A percentile compares a stretch with the other conserved stretches of the same genome.
These are phyloP conservation scores for Aspergillus floridensis DNA, from an alignment of 2,329 filamentous ascomycete species.

Conservation along the genomic window DNA sequence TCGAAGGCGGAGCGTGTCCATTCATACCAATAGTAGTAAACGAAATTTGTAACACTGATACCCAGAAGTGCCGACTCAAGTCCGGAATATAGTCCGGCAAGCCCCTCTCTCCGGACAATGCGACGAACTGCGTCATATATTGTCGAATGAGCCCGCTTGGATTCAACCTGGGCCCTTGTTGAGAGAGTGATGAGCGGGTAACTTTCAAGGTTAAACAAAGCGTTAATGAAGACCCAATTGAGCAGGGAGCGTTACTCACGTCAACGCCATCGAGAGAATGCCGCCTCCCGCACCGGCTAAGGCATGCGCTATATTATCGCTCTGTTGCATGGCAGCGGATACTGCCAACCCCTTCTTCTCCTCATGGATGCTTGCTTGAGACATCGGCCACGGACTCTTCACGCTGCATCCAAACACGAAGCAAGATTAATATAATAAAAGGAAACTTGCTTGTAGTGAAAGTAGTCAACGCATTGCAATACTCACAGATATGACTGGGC, in stretches of 20 bases:
- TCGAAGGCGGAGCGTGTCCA: conserved; percentile 88
- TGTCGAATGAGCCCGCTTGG: conserved; percentile 81
- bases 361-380: conserved; percentile 38
- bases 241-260: conserved; percentile 52
- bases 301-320: conserved; percentile 95
- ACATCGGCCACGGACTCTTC: conserved; percentile 29
- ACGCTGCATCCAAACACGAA: not conserved
- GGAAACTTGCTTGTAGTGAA: not conserved
- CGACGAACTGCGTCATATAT: conserved; percentile 78
- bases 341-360: conserved; percentile 43
- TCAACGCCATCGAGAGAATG: conserved; percentile 91
- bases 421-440: not conserved
- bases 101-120: conserved; percentile 88
- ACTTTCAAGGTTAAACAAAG: conserved; percentile 45
- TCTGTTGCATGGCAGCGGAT: conserved; percentile 72
- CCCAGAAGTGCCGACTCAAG: conserved; percentile 93
- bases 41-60: conserved; percentile 98
- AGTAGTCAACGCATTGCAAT: not conserved
- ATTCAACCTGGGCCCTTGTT: conserved; percentile 95
- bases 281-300: conserved; percentile 90
- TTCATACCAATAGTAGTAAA: conserved; percentile 99
- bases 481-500: not conserved
- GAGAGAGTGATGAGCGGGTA: conserved; percentile 97
- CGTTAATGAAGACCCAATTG: conserved; percentile 11
- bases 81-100: conserved; percentile 85